Evolutionary conservation across 768 basidiomycete genomes (phyloP).

Genomic region (Kwoniella pini): DNA sequence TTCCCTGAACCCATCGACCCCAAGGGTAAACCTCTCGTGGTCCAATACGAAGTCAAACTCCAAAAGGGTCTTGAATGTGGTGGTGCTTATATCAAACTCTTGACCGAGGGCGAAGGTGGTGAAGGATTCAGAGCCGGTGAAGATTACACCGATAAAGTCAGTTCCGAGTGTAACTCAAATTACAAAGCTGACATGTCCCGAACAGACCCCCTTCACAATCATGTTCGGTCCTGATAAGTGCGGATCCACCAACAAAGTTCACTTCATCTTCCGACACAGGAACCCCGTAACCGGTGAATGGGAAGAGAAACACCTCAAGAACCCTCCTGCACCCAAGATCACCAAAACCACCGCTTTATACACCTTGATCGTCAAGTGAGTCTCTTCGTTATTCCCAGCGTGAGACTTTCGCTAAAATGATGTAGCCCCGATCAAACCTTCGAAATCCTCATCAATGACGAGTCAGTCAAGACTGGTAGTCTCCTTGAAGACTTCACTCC

Average conservation of each 20-base stretch:
- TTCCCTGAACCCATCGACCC: slow-evolving; percentile 78
- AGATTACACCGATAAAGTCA: slow-evolving; percentile 56
- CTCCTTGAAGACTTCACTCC: slow-evolving; percentile 93
- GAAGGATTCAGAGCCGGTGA: slow-evolving; percentile 50
- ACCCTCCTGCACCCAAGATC: slow-evolving; percentile 78
- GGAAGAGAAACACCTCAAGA: slow-evolving; percentile 93
- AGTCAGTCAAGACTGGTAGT: slow-evolving; percentile 72
- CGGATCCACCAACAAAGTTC: slow-evolving; percentile 62
- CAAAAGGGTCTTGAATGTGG: slow-evolving; percentile 99
- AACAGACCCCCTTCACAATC: slow-evolving; percentile 59
- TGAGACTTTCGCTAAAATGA: background rate
- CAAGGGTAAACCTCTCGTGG: slow-evolving; percentile 76
- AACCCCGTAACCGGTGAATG: slow-evolving; percentile 87
- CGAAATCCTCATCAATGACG: slow-evolving; percentile 85
- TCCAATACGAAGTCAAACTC: slow-evolving; percentile 99
- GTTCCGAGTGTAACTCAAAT: no score
- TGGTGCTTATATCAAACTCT: slow-evolving; percentile 96
- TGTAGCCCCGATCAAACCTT: slow-evolving; percentile 82
- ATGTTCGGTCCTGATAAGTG: slow-evolving; percentile 93
- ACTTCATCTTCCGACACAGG: slow-evolving; percentile 99
- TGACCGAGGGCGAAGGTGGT: slow-evolving; percentile 57
- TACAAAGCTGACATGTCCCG: no score
- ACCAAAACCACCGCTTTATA: slow-evolving; percentile 91
- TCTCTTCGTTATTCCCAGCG: slow-evolving; percentile 27
- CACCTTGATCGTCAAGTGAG: slow-evolving; percentile 88